phyloP scores from a whole-genome alignment of 305 asterid genomes.

The Fraxinus sp. region DNA sequence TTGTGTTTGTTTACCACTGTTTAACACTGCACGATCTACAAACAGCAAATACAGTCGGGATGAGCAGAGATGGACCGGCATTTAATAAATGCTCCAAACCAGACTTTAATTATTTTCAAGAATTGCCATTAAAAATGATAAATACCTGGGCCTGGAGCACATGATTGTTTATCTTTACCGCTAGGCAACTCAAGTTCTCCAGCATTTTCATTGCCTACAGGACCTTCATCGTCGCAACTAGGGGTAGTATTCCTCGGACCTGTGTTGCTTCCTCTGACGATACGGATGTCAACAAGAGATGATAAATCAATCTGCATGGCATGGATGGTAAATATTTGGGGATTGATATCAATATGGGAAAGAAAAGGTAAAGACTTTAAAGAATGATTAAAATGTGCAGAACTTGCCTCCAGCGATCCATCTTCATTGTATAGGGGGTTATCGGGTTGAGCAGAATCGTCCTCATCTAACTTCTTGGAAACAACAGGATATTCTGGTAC shows the following conservation, averaged over 20 bases:
- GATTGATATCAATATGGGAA: neutral
- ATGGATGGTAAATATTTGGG: conserved; percentile 12
- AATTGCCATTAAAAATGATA: conserved; percentile 3
- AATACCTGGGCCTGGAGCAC: conserved; percentile 47
- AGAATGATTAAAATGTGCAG: conserved; percentile 10
- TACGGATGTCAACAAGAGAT: conserved; percentile 69
- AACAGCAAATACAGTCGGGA: conserved; percentile 5
- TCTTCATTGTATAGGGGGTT: conserved; percentile 68
- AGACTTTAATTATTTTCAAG: neutral
- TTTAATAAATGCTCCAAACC: conserved; percentile 3
- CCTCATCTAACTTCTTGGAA: conserved; percentile 41
- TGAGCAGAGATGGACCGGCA: neutral
- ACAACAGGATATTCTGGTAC: conserved; percentile 68
- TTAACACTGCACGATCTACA: conserved; percentile 36
- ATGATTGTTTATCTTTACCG: conserved; percentile 36
- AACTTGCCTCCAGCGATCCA: conserved; percentile 83
- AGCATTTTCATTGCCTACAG: conserved; percentile 34
- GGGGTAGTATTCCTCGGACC: conserved; percentile 31
- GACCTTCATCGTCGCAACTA: conserved; percentile 34
- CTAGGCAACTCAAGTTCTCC: conserved; percentile 27
- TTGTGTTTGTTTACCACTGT: conserved; percentile 30
- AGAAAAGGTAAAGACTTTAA: neutral
- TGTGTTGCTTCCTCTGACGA: conserved; percentile 40
- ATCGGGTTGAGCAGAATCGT: conserved; percentile 40
- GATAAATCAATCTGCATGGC: conserved; percentile 66